phyloP scores from a whole-genome alignment of 2,329 filamentous ascomycete genomes.

The Dactylellina leptospora region DNA sequence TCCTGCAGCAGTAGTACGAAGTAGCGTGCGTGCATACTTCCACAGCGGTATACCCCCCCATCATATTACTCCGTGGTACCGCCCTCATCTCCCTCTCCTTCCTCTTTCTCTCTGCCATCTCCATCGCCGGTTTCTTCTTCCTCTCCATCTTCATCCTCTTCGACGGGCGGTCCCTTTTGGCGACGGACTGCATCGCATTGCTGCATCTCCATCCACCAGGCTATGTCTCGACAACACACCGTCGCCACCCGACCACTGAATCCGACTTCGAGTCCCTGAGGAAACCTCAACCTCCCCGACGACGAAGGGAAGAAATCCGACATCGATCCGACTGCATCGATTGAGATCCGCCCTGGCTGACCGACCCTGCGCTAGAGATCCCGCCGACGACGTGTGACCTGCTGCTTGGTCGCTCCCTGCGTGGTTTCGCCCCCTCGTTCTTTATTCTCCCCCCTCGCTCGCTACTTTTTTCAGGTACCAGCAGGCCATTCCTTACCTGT shows the following conservation, averaged over 20 bases:
- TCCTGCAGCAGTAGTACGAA: not conserved
- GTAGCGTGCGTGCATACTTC: too few species aligned
- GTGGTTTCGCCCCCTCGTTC: not conserved
- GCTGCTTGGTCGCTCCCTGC: slow-evolving; percentile 12
- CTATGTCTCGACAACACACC: slow-evolving; percentile 34
- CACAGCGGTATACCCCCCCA: slow-evolving; percentile 3
- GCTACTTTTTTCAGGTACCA: slow-evolving; percentile 19
- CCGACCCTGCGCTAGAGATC: not conserved
- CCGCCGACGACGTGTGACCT: slow-evolving; percentile 8
- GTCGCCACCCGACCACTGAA: not conserved
- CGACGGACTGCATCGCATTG: slow-evolving; percentile 22
- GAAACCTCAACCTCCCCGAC: not conserved
- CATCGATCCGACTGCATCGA: not conserved
- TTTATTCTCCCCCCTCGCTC: not conserved
- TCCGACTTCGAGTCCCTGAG: not conserved
- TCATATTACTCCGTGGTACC: slow-evolving; percentile 34
- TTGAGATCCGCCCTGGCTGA: not conserved
- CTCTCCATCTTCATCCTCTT: slow-evolving; percentile 12
- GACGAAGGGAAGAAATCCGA: not conserved
- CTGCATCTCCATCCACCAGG: slow-evolving; percentile 4
- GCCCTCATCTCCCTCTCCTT: slow-evolving; percentile 6
- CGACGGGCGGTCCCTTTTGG: slow-evolving; percentile 14
- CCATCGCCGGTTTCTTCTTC: not conserved
- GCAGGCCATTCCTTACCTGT: slow-evolving; percentile 36
- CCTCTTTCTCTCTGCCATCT: not conserved